Evolutionary conservation across 2,329 filamentous ascomycete genomes (phyloP), one percentile per base, ranked within the genome.

Genomic region (Xylariales sp.): DNA sequence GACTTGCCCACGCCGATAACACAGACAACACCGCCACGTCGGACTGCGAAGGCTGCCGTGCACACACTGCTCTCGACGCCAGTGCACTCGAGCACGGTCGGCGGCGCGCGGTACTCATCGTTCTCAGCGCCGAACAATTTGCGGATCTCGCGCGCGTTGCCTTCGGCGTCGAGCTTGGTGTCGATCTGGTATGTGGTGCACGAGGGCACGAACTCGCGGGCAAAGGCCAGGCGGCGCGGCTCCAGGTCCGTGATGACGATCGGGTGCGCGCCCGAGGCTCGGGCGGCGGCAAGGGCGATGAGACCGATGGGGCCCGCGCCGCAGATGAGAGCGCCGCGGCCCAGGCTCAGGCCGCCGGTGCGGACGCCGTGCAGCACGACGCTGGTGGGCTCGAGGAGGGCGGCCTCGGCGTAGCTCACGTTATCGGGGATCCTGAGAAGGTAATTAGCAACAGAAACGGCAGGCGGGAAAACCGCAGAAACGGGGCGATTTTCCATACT

Each of bases 231-330:
- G 13, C 80, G 65, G 20, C 55, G 59, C 3, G 70, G 60, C 37
- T 83, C 76, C 5, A 83, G 56, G 45, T 85, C 80, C 1, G 78
- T 83, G 38, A 83, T 74, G 18, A 82, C 74, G 10, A 84, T 60
- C 1, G 79, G 80, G 53, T 80, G 70, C 2, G 79, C 79, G 0
- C 79, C 80, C 0, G 75, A 80, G 0, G 79, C 79, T 23, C 73
- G 66, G 2, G 78, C 77, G 1, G 71, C 70, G 2, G 75, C 71
- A 44, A 79, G 56, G 13, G 76, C 64, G 39, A 80, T 69, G 10
- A 83, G 65, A 1, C 80, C 79, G 38, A 83, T 82, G 2, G 79
- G 78, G 0, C 79, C 79, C 10, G 79, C 79, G 17, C 80, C 79
- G 45, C 74, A 82, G 30, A 83, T 62, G 1, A 81, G 61, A 1